A percentile compares a stretch with the other conserved stretches of the same genome.
Conservation (phyloP, 257 asterid species). For the Primulina tabacum region DNA sequence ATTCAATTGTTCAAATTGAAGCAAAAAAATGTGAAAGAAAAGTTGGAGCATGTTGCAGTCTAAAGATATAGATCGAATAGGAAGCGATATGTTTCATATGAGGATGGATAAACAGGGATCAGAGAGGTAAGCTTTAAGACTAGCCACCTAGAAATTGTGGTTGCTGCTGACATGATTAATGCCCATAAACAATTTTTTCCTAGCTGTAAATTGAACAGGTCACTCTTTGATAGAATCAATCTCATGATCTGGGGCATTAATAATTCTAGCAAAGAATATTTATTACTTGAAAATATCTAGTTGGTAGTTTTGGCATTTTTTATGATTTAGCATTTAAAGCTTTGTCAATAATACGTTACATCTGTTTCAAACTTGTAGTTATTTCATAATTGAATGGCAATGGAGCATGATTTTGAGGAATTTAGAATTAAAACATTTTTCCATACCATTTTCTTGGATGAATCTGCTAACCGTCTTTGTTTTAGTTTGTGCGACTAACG, state of each 20-base stretch:
- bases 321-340: neutral
- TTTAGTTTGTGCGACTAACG: slow-evolving; percentile 10
- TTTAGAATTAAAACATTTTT: neutral
- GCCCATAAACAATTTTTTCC: no score
- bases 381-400: neutral
- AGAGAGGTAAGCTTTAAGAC: no score
- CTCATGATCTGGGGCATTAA: slow-evolving; percentile 9
- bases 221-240: neutral
- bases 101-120: no score
- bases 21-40: no score
- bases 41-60: no score
- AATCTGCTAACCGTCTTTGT: neutral
- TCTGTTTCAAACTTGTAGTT: neutral
- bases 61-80: no score
- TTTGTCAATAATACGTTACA: neutral
- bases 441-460: slow-evolving; percentile 1
- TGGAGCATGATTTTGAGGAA: neutral
- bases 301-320: neutral
- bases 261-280: neutral
- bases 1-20: no score
- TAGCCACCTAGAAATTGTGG: no score
- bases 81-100: no score
- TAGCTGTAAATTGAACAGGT: neutral
- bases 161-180: no score
- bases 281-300: neutral